Evolutionary conservation across 257 asterid species (phyloP).

Genomic region (Solanum tarijense): DNA sequence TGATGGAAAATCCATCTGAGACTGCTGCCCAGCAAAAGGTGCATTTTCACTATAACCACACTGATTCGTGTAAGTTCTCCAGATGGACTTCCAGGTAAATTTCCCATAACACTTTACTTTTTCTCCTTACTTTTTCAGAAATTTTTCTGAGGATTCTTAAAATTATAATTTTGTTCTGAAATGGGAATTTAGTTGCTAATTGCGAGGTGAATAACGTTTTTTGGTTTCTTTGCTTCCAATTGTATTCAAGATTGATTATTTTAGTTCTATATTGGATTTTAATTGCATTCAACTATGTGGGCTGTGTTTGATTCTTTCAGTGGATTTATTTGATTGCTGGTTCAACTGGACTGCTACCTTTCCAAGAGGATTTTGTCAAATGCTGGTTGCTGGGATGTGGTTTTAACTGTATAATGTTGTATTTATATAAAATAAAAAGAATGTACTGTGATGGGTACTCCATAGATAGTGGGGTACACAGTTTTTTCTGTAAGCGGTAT

Average conservation of each 20-base stretch:
- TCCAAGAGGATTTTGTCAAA: background rate
- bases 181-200: background rate
- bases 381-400: background rate
- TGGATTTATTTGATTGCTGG: background rate
- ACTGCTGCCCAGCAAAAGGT: slow-evolving; percentile 10
- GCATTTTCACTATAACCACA: slow-evolving; percentile 52
- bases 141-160: background rate
- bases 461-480: background rate
- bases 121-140: background rate
- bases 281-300: background rate
- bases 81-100: slow-evolving; percentile 65
- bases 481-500: background rate
- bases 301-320: background rate
- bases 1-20: slow-evolving; percentile 33
- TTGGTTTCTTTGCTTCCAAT: background rate
- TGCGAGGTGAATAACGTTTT: background rate
- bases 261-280: background rate
- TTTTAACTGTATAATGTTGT: background rate
- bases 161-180: background rate
- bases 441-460: background rate
- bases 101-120: background rate
- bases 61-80: slow-evolving; percentile 48
- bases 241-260: background rate
- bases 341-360: background rate
- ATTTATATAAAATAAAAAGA: background rate